Evolutionary conservation across 202 grass and related monocot genomes (phyloP).

Genomic region (Panicum hallii): DNA sequence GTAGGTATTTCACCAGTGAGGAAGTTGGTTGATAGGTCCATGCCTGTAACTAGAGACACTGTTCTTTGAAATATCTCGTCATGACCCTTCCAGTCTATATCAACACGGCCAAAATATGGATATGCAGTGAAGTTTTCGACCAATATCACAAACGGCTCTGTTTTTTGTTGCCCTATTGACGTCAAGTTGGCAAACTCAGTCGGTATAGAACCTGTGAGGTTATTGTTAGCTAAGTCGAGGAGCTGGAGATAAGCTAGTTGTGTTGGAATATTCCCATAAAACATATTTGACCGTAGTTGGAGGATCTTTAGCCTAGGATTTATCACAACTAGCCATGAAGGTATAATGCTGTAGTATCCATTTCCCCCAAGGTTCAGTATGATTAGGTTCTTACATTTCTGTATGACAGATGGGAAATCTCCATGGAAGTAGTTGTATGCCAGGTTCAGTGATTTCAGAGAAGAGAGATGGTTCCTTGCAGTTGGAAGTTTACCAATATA

Average conservation of each 20-base stretch:
- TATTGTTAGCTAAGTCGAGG: slow-evolving; percentile 52
- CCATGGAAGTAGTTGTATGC: slow-evolving; percentile 36
- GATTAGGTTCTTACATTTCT: slow-evolving; percentile 4
- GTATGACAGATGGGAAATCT: slow-evolving; percentile 34
- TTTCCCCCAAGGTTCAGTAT: slow-evolving; percentile 48
- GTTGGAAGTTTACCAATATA: slow-evolving; percentile 34
- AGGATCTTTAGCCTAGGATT: slow-evolving; percentile 38
- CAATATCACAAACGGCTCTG: background rate
- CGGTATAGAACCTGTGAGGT: slow-evolving; percentile 45
- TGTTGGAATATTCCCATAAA: slow-evolving; percentile 49
- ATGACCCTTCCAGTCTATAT: slow-evolving; percentile 15
- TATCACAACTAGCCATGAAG: slow-evolving; percentile 52
- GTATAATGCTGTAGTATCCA: slow-evolving; percentile 38
- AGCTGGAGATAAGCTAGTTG: slow-evolving; percentile 46
- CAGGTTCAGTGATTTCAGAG: slow-evolving; percentile 19
- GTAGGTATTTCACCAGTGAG: slow-evolving; percentile 39
- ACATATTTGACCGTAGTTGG: slow-evolving; percentile 53
- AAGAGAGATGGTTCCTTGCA: slow-evolving; percentile 8
- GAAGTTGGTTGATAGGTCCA: slow-evolving; percentile 53
- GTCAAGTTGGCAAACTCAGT: slow-evolving; percentile 33
- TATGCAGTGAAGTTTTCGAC: background rate
- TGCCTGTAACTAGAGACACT: slow-evolving; percentile 25
- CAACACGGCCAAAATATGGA: background rate
- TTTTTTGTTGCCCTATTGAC: slow-evolving; percentile 24
- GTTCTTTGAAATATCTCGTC: slow-evolving; percentile 9